Base-by-base conservation (phyloP, 2,329 filamentous ascomycete species). In the Beauveria sp. region DNA sequence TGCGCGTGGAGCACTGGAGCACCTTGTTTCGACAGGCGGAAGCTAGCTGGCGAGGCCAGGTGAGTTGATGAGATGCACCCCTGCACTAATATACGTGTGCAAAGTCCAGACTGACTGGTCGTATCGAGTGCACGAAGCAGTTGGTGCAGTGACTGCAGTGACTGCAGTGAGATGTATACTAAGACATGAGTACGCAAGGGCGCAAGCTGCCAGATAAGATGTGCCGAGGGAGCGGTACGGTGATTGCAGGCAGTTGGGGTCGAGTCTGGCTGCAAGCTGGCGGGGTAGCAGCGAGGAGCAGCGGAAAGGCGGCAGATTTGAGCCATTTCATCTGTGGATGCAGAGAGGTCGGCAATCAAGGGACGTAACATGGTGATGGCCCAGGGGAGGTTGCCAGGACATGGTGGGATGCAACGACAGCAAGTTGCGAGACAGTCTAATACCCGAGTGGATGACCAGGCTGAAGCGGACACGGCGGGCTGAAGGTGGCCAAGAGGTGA, bases 291-390 rank as follows among this genome's bases (percentile, higher is more conserved):
- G 26, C 26, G 16, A 26, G 26, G 18, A 3, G 51, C 51, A 54
- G 51, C 50, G n/a, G 7, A 43, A 20, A 42, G 22, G 53, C 53
- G 52, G 45, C 55, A 58, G 20, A 46, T 52, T 43, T 55, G 53
- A 55, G 53, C 53, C 53, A 55, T 55, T 55, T 55, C 45, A 43
- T 43, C 53, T 31, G 20, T 24, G 9, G 53, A 14, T 20, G 22
- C 38, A 55, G 38, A 43, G 52, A 43, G 16, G 40, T 28, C 31
- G 38, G 52, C 20, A 18, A 45, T 34, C 60, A 62, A 49, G 60
- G 52, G 51, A 62, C 52, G 60, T 62, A 55, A 62, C 60, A 62
- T 62, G 52, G 20, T 22, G 43, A 56, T 45, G 34, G 12, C 34
- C 34, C 34, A 38, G 12, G 43, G 42, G 22, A 34, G 26, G 46